Evolutionary conservation across 2,329 filamentous ascomycete species (phyloP).

Genomic region (Verticillium nonalfalfae): DNA sequence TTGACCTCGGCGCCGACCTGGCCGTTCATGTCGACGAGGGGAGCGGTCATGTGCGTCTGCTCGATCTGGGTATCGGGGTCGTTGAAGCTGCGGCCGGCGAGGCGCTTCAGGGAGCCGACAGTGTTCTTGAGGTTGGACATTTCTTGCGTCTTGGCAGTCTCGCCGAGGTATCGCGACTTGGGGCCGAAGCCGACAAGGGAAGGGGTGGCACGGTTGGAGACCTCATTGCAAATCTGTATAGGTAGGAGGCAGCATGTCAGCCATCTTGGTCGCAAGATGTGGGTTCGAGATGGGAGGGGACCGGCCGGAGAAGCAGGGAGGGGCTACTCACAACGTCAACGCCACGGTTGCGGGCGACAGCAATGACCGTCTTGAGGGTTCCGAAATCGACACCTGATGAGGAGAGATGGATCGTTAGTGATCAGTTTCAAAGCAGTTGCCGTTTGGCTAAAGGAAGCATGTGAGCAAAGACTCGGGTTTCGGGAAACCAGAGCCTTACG

Average conservation of each 20-base stretch:
- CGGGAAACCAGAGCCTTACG: neutral
- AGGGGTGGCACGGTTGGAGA: conserved; percentile 97
- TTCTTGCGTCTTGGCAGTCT: conserved; percentile 96
- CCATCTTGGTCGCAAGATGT: conserved; percentile 1
- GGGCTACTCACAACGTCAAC: conserved; percentile 86
- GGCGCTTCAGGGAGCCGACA: conserved; percentile 84
- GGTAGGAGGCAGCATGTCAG: neutral
- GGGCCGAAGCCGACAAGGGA: conserved; percentile 92
- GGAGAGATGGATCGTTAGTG: conserved; percentile 1
- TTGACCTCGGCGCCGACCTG: conserved; percentile 91
- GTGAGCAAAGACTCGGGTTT: neutral
- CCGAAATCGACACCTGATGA: conserved; percentile 80
- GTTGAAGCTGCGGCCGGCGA: conserved; percentile 77
- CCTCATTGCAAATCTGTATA: conserved; percentile 89
- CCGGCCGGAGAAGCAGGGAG: neutral
- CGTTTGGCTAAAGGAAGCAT: neutral
- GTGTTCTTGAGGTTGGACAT: conserved; percentile 99
- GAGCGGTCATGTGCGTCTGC: conserved; percentile 82
- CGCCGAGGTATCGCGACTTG: conserved; percentile 89
- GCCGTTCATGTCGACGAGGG: conserved; percentile 84
- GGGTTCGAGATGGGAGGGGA: neutral
- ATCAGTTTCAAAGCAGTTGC: neutral
- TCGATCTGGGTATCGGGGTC: conserved; percentile 93
- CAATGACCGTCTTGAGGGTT: conserved; percentile 93
- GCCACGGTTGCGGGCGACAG: conserved; percentile 95